Base-by-base conservation (phyloP, 257 asterid species). In the Plantago ovata region DNA sequence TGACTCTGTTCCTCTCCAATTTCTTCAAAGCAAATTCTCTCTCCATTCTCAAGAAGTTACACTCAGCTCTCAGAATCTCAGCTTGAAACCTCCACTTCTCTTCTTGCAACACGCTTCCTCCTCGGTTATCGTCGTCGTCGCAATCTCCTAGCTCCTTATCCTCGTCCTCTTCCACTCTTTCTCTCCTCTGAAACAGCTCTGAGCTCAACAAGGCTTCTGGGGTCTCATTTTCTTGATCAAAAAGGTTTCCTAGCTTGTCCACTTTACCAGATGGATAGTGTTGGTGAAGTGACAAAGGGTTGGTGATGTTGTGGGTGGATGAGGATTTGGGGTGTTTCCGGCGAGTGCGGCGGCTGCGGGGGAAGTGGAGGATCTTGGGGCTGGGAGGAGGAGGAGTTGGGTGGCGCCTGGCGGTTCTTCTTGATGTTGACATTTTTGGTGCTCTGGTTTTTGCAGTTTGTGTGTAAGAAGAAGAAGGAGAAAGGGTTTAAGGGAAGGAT, bases 21-120 rank as follows among this genome's bases (percentile, higher is more conserved):
- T 87, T 87, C 78, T 76, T 84, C 68, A 80, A 42, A 67, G 91
- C 93, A 12, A 79, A 69, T 65, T 82, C 95, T 62, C 94, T 82
- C 33, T 90, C 96, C 80, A 77, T 81, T 58, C 96, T 81, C 75
- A 87, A 47, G 51, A 82, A 77, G 49, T 76, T 82, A 47, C 96
- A 90, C 63, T 84, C 96, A 1, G 95, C 97, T 71, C 95, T 79
- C 62, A 86, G 74, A 47, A 90, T 84, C 81, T 86, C 97, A 28
- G 94, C 94, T 56, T 90, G 92, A 63, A 86, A 83, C 87, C 75
- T 75, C 95, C 95, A 86, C 38, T 80, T 79, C 72, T 81, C 95
- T 71, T 77, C 94, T 74, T 50, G 78, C 53, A 40, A 33, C 1
- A 52, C 67, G 3, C 32, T 52, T 6, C 53, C 72, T 3, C 23